Evolutionary conservation across 2,329 filamentous ascomycete genomes (phyloP), one percentile per base, ranked within the genome.

Genomic region (Drechslerella coelobrocha): DNA sequence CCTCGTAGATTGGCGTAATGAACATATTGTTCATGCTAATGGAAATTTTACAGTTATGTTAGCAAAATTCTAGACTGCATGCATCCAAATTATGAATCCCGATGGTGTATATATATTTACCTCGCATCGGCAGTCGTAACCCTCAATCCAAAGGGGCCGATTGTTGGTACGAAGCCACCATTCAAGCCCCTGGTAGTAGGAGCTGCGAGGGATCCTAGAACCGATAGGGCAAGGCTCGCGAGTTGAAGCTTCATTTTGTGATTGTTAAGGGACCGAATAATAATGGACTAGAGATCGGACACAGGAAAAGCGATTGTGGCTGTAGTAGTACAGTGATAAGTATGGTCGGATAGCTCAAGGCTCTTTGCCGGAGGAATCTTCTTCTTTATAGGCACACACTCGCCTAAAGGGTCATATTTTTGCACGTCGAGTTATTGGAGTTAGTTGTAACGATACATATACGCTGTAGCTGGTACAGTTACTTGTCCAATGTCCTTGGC

Each of bases 81-180:
- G 7, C n/a, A 41, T n/a, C 9, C 37, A 24, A 39, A 50, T 6
- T 24, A 34, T 21, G n/a, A 23, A 45, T 12, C 29, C 41, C 8
- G 21, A 39, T 41, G 24, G 26, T 34, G 27, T 43, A 24, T 34
- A 10, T 14, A 7, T 26, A 31, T 17, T 41, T 59, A 71, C 65
- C 12, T 39, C 17, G 45, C 12, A 51, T 71, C 29, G 2, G 52
- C 47, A 21, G 29, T 27, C 1, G 26, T 47, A n/a, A 71, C 29
- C n/a, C 39, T 62, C 2, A 71, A 47, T 1, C 45, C 34, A 41
- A 71, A 71, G 2, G 65, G 65, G 4, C 65, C 65, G 29, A 71
- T 59, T 7, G 52, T 54, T 17, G 65, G 65, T 1, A 71, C 57
- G 34, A 62, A 63, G 12, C 61, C 61, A 51, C 47, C 47, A 8